A percentile compares a stretch with the other conserved stretches of the same genome.
Evolutionary conservation across 345 rosid genomes (phyloP).

Genomic region (Salix viminalis): DNA sequence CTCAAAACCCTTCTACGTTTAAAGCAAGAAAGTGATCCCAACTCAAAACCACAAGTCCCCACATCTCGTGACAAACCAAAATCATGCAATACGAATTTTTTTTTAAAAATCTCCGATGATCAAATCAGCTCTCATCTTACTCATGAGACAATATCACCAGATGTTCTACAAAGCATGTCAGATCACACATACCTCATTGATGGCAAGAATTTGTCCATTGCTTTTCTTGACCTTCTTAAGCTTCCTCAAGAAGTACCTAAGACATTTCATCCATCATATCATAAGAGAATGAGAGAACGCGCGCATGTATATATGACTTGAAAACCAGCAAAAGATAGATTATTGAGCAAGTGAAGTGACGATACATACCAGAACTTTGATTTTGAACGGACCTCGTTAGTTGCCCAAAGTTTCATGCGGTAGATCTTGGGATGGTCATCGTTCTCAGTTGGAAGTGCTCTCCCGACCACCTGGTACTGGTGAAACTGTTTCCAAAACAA

Average conservation of each 20-base stretch:
- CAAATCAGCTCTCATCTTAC: neutral
- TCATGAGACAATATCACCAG: neutral
- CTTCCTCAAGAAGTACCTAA: conserved; percentile 52
- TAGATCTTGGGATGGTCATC: conserved; percentile 57
- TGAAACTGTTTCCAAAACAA: conserved; percentile 35
- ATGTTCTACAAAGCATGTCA: neutral
- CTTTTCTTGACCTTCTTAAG: conserved; percentile 54
- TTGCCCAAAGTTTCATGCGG: conserved; percentile 61
- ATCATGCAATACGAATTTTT: neutral
- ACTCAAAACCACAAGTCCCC: too few relatives aligned
- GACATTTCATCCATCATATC: neutral
- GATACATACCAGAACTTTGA: conserved; percentile 55
- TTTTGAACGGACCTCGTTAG: conserved; percentile 57
- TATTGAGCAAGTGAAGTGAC: neutral
- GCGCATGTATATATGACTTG: neutral
- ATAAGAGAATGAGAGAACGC: neutral
- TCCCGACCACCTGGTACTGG: conserved; percentile 65
- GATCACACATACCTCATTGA: conserved; percentile 42
- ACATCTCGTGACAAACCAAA: too few relatives aligned
- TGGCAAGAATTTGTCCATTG: conserved; percentile 50
- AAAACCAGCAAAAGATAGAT: neutral
- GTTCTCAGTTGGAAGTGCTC: conserved; percentile 55
- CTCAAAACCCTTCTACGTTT: too few relatives aligned
- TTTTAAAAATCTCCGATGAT: neutral
- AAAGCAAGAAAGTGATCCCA: too few relatives aligned